These are phyloP conservation scores for Torulaspora gathmanii DNA, from an alignment of 805 yeast species.

Conservation along the genomic window DNA sequence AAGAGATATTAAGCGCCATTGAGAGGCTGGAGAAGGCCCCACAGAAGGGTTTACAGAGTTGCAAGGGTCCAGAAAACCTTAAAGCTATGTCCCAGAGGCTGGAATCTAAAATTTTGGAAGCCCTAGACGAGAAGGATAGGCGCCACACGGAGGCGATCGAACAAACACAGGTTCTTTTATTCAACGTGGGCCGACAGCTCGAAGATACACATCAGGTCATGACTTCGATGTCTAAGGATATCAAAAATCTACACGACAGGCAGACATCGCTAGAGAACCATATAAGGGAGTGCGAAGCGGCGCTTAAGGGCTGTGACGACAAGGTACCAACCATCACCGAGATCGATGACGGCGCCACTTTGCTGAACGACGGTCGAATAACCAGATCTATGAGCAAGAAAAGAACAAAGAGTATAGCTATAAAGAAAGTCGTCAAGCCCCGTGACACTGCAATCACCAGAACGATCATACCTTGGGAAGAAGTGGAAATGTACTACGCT, in stretches of 20 bases:
- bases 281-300: neutral
- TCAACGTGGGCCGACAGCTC: constrained; percentile 15
- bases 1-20: constrained; percentile 1
- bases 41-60: neutral
- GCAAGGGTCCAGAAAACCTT: neutral
- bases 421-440: constrained; percentile 9
- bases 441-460: constrained; percentile 13
- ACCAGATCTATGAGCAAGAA: constrained; percentile 15
- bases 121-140: constrained; percentile 1
- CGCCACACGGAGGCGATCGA: constrained; percentile 2
- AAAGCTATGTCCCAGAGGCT: neutral
- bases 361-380: constrained; percentile 7
- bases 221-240: constrained; percentile 20
- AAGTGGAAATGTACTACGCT: constrained; percentile 15
- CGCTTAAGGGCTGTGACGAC: neutral
- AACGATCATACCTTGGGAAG: constrained; percentile 34
- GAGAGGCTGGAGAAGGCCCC: constrained; percentile 1
- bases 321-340: neutral
- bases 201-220: constrained; percentile 21
- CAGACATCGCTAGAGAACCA: constrained; percentile 17
- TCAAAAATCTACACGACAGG: constrained; percentile 13
- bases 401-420: neutral
- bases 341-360: constrained; percentile 1
- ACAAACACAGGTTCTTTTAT: constrained; percentile 10
- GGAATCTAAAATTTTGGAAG: neutral